Evolutionary conservation across 164 flowering plant species (phyloP).

Genomic region (Nymphaea colorata): DNA sequence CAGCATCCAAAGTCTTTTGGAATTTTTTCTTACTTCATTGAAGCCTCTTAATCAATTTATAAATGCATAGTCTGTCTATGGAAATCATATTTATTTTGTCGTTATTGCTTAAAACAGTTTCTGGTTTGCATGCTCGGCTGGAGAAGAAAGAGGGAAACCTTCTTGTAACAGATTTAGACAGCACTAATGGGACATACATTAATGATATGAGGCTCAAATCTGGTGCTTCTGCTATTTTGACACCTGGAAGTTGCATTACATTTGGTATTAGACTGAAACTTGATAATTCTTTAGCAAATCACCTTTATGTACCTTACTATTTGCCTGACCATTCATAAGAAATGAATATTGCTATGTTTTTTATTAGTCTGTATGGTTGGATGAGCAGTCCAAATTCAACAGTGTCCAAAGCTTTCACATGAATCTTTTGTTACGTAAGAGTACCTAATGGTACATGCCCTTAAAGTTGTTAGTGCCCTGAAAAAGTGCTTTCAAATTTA

Average conservation of each 20-base stretch:
- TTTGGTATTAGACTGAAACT: conserved; percentile 37
- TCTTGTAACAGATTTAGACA: conserved; percentile 63
- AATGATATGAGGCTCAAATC: conserved; percentile 46
- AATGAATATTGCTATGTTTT: no score
- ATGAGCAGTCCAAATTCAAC: no score
- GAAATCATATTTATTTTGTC: not conserved
- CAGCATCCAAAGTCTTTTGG: not conserved
- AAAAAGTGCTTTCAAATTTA: no score
- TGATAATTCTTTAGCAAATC: no score
- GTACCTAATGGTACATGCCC: no score
- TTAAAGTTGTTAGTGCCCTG: no score
- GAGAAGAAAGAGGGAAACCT: conserved; percentile 52
- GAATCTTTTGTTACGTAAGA: not conserved
- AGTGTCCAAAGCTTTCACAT: not conserved
- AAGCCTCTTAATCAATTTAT: no score
- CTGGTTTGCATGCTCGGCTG: conserved; percentile 68
- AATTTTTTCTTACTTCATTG: not conserved
- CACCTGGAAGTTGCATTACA: conserved; percentile 51
- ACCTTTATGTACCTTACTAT: no score
- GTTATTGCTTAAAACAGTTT: conserved; percentile 27
- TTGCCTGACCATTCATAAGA: no score
- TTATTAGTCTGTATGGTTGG: no score
- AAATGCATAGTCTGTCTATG: not conserved
- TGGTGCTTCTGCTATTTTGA: conserved; percentile 33
- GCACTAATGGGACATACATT: conserved; percentile 85